Evolutionary conservation across 805 yeast species (phyloP), one percentile per base, ranked within the genome.

Genomic region (Yarrowia bubula): DNA sequence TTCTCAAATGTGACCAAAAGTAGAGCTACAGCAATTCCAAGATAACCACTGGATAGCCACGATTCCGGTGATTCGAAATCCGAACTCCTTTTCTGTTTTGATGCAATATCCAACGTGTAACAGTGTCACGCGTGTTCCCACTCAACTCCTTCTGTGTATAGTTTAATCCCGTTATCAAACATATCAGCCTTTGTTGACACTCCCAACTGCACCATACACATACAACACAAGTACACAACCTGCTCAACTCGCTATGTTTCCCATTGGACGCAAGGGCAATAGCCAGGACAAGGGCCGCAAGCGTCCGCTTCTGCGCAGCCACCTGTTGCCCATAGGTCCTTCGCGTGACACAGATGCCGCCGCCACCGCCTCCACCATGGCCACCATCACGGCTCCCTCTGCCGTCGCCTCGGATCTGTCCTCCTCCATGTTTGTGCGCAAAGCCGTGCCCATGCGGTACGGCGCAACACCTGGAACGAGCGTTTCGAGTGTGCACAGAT

Each of bases 251-350:
- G 28, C 51, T 22, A 51, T 51, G 58, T 51, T 51, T 6, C 58
- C 58, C 43, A 51, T 51, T 9, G 58, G 58, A 18, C n/a, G 58
- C 35, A 51, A 51, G 43, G 58, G 58, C 43, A 51, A 18, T 22
- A 51, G 58, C 58, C 58, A 51, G 58, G 58, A 51, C 43, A 51
- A 51, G 58, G 58, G 58, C 5, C 58, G 58, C 43, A 51, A 51
- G n/a, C 28, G 58, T 9, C 58, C 58, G 22, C 43, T 51, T 15
- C 58, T 51, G 28, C 58, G 58, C 18, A 37, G 43, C 58, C 58
- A 51, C 43, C 43, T 51, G 43, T 10, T 51, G 33, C 58, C 58
- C 43, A 38, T 51, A 7, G 58, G 58, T 1, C 11, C 58, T 11
- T 37, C 58, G 2, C 58, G 42, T 10, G 58, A 51, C 11, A 18